A percentile compares a stretch with the other conserved stretches of the same genome.
Conservation (phyloP, 495 filamentous ascomycete species). For the Alectoria sarmentosa region DNA sequence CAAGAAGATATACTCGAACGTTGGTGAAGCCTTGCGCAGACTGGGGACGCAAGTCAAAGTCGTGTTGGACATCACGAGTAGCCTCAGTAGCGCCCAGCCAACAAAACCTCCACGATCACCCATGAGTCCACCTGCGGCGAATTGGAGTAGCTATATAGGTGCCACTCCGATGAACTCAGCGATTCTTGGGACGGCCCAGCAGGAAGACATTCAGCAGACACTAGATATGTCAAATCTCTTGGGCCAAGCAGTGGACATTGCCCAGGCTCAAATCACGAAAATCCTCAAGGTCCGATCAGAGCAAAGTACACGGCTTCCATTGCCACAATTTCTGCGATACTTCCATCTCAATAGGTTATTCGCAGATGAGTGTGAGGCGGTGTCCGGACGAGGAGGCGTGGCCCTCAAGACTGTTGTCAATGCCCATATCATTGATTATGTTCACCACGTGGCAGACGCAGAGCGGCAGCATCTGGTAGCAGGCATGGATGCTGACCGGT, state of each 20-base stretch:
- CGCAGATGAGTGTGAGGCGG: slow-evolving; percentile 93
- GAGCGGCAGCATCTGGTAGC: slow-evolving; percentile 75
- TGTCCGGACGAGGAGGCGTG: slow-evolving; percentile 80
- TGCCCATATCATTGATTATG: slow-evolving; percentile 84
- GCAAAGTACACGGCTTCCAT: slow-evolving; percentile 64
- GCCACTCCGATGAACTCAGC: slow-evolving; percentile 32
- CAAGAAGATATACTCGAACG: slow-evolving; percentile 71
- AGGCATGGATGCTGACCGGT: slow-evolving; percentile 82
- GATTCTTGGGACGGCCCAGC: slow-evolving; percentile 31
- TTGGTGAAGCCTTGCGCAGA: slow-evolving; percentile 79
- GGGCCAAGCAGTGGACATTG: slow-evolving; percentile 86
- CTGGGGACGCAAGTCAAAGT: slow-evolving; percentile 89
- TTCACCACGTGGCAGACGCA: slow-evolving; percentile 63
- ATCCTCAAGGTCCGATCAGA: slow-evolving; percentile 87
- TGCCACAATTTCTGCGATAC: slow-evolving; percentile 79
- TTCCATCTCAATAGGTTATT: slow-evolving; percentile 92
- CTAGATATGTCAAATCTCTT: slow-evolving; percentile 93
- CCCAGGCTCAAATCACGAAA: slow-evolving; percentile 86
- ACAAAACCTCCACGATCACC: slow-evolving; percentile 37
- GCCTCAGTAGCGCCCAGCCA: slow-evolving; percentile 42
- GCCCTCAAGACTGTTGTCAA: slow-evolving; percentile 84
- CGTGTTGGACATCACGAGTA: slow-evolving; percentile 88
- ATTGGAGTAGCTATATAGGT: slow-evolving; percentile 28
- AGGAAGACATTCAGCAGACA: slow-evolving; percentile 76
- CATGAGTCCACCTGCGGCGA: slow-evolving; percentile 39